Evolutionary conservation across 805 yeast genomes (phyloP).

Genomic region (Debaryomyces maramus): DNA sequence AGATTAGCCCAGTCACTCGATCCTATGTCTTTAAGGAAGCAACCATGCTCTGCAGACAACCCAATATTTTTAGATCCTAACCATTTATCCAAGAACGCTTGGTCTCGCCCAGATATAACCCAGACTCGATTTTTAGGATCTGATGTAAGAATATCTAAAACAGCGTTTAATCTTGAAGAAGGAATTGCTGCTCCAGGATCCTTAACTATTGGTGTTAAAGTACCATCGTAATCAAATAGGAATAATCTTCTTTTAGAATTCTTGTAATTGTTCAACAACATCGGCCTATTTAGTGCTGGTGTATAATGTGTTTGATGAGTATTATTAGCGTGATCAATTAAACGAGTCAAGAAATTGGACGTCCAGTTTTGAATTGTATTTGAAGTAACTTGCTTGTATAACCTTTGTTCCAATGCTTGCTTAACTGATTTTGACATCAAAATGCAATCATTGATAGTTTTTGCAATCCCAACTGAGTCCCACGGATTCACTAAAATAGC

Average conservation of each 20-base stretch:
- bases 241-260: conserved; percentile 70
- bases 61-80: conserved; percentile 75
- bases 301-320: conserved; percentile 48
- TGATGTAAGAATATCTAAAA: conserved; percentile 57
- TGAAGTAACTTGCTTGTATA: conserved; percentile 63
- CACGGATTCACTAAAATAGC: conserved; percentile 92
- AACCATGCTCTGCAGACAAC: conserved; percentile 95
- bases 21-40: conserved; percentile 80
- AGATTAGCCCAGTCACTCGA: conserved; percentile 75
- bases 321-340: conserved; percentile 40
- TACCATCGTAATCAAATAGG: conserved; percentile 95
- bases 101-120: conserved; percentile 97
- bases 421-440: conserved; percentile 51
- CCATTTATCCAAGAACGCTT: conserved; percentile 84
- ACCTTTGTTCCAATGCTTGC: conserved; percentile 45
- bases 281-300: conserved; percentile 78
- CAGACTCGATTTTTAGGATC: conserved; percentile 88
- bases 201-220: conserved; percentile 91
- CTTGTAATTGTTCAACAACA: conserved; percentile 58
- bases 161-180: conserved; percentile 62
- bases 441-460: conserved; percentile 71
- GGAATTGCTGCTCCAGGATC: conserved; percentile 99
- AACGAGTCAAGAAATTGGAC: conserved; percentile 52
- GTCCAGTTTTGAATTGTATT: conserved; percentile 86
- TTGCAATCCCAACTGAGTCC: conserved; percentile 94